Evolutionary conservation across 495 filamentous ascomycete species (phyloP).

Genomic region (Penicillium manginii): DNA sequence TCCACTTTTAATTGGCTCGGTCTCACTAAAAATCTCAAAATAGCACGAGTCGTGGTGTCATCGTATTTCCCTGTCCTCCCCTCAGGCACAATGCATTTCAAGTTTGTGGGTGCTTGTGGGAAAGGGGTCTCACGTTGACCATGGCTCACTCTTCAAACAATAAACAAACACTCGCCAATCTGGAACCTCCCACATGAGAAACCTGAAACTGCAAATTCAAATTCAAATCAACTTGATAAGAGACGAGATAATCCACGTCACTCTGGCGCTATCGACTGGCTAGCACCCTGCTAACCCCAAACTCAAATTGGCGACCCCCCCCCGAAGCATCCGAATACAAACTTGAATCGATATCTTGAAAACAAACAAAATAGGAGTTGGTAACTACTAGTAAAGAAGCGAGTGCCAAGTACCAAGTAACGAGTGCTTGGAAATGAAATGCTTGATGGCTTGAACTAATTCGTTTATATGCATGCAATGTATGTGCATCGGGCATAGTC

Average conservation of each 20-base stretch:
- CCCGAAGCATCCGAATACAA: background rate
- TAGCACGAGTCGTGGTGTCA: slow-evolving; percentile 24
- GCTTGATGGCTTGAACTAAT: too few species aligned
- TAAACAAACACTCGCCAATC: background rate
- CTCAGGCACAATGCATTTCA: background rate
- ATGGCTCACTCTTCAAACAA: background rate
- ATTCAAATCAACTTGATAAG: background rate
- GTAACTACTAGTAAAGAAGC: too few species aligned
- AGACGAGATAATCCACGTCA: background rate
- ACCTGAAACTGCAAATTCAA: background rate
- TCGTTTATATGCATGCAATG: background rate
- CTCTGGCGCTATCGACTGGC: background rate
- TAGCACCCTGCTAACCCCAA: background rate
- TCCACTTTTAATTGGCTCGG: slow-evolving; percentile 17
- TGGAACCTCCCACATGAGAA: too few species aligned
- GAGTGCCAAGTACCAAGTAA: too few species aligned
- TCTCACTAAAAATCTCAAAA: slow-evolving; percentile 27
- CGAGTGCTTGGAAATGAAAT: too few species aligned
- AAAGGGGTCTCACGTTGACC: background rate
- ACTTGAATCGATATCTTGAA: background rate
- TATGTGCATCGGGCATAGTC: background rate
- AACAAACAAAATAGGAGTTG: too few species aligned
- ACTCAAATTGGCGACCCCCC: background rate
- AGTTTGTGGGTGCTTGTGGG: background rate
- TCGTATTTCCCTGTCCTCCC: background rate